Percentiles rank a stretch among this genome's conserved stretches.
These are phyloP conservation scores for Candida sonorensis DNA, from an alignment of 805 yeast species.

Conservation along the genomic window DNA sequence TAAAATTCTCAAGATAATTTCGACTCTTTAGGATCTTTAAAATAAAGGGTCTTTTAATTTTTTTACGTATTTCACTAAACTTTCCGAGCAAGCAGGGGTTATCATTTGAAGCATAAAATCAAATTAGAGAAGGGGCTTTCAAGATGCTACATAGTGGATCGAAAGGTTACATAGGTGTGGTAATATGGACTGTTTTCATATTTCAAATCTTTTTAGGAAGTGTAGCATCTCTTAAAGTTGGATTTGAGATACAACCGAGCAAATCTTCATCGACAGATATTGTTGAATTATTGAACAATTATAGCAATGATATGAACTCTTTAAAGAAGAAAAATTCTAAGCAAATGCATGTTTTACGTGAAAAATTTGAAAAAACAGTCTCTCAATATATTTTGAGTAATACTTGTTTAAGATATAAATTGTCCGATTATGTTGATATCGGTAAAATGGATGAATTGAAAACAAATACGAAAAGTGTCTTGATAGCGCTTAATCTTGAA, in stretches of 20 bases:
- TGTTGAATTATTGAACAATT: slow-evolving; percentile 5
- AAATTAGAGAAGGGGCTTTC: too few species aligned
- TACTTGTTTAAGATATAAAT: slow-evolving; percentile 14
- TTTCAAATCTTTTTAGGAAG: too few species aligned
- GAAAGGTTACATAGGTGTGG: too few species aligned
- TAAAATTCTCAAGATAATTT: too few species aligned
- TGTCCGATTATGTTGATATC: slow-evolving; percentile 8
- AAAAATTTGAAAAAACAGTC: slow-evolving; percentile 6
- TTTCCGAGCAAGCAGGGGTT: too few species aligned
- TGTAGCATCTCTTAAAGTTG: slow-evolving; percentile 7
- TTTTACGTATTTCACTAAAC: too few species aligned
- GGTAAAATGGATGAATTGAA: slow-evolving; percentile 1
- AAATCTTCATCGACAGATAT: slow-evolving; percentile 5
- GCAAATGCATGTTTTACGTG: slow-evolving; percentile 2
- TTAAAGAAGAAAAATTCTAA: slow-evolving; percentile 5
- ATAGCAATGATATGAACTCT: slow-evolving; percentile 6
- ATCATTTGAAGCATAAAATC: too few species aligned
- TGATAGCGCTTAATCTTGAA: slow-evolving; percentile 17
- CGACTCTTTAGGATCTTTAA: too few species aligned
- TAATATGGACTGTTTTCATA: too few species aligned
- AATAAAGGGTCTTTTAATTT: too few species aligned
- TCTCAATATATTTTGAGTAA: slow-evolving; percentile 7
- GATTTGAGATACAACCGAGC: slow-evolving; percentile 21
- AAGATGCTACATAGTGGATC: too few species aligned
- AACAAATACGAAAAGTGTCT: slow-evolving; percentile 5